Evolutionary conservation across 345 rosid genomes (phyloP).

Genomic region (Sonneratia alba): DNA sequence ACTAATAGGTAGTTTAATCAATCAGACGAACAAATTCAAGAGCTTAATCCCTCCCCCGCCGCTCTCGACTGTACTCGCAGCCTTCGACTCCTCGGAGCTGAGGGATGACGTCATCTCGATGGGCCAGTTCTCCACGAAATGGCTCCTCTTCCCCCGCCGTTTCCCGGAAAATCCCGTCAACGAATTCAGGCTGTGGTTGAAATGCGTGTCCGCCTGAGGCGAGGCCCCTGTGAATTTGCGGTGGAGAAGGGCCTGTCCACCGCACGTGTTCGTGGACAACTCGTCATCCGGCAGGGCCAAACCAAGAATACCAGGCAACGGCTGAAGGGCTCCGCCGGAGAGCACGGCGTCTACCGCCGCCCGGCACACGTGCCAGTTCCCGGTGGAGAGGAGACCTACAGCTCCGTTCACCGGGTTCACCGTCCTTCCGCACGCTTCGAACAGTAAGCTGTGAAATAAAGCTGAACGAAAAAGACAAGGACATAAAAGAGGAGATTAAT

Average conservation of each 20-base stretch:
- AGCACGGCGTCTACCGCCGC: constrained; percentile 33
- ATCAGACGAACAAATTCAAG: constrained; percentile 55
- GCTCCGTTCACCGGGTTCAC: constrained; percentile 34
- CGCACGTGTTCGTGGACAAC: not conserved
- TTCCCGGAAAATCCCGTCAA: constrained; percentile 3
- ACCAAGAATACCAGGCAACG: constrained; percentile 3
- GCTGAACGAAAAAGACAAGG: constrained; percentile 9
- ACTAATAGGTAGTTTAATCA: not conserved
- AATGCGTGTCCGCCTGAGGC: constrained; percentile 10
- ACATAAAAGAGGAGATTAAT: not conserved
- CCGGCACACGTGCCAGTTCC: constrained; percentile 33
- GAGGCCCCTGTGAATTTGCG: not conserved
- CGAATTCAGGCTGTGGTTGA: constrained; percentile 1
- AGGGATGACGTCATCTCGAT: constrained; percentile 11
- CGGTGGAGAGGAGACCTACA: constrained; percentile 29
- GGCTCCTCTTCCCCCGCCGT: constrained; percentile 21
- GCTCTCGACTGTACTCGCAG: constrained; percentile 3
- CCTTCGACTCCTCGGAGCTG: constrained; percentile 14
- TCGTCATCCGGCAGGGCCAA: not conserved
- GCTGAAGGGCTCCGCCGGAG: constrained; percentile 13
- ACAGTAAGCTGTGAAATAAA: constrained; percentile 27
- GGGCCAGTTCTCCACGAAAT: constrained; percentile 18
- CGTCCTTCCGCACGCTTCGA: constrained; percentile 39
- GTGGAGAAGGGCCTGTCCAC: constrained; percentile 5
- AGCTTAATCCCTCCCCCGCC: constrained; percentile 31